These are phyloP conservation scores for Phytophthora tentaculata DNA, from an alignment of 352 stramenopile species.

Conservation along the genomic window DNA sequence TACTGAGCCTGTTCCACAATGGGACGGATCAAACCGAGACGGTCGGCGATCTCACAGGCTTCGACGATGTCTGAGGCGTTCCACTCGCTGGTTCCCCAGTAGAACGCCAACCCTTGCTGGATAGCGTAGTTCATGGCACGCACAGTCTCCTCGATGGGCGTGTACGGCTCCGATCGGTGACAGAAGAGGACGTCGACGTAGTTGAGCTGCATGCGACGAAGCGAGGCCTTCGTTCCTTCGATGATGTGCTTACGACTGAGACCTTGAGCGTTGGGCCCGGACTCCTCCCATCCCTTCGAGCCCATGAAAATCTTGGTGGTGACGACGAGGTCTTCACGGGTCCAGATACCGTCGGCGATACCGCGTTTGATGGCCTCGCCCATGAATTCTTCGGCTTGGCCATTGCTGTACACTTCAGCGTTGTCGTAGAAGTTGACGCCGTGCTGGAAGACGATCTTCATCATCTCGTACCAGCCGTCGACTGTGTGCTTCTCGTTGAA, in stretches of 20 bases:
- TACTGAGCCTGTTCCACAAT: constrained; percentile 62
- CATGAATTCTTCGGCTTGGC: constrained; percentile 19
- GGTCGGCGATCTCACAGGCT: constrained; percentile 43
- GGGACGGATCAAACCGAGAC: constrained; percentile 37
- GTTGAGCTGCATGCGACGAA: constrained; percentile 33
- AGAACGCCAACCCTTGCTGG: constrained; percentile 3
- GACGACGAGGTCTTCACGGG: constrained; percentile 35
- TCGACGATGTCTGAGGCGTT: constrained; percentile 57
- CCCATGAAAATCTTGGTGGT: constrained; percentile 54
- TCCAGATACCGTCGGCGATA: constrained; percentile 25
- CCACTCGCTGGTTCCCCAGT: constrained; percentile 30
- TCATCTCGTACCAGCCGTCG: constrained; percentile 27
- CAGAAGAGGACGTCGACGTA: constrained; percentile 52
- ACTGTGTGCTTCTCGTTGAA: constrained; percentile 18
- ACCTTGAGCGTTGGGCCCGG: constrained; percentile 17
- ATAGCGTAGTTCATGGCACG: too few relatives aligned
- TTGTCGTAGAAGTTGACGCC: constrained; percentile 31
- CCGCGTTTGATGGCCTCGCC: constrained; percentile 12
- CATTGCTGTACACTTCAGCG: constrained; percentile 22
- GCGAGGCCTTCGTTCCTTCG: constrained; percentile 34
- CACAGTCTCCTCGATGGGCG: too few relatives aligned
- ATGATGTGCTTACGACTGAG: constrained; percentile 37
- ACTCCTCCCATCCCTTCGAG: neutral
- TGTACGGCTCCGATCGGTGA: constrained; percentile 42
- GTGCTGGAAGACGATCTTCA: constrained; percentile 24